Evolutionary conservation across 371 early-diverging fungal species (phyloP), one percentile per base, ranked within the genome.

Genomic region (Funneliformis caledonium): DNA sequence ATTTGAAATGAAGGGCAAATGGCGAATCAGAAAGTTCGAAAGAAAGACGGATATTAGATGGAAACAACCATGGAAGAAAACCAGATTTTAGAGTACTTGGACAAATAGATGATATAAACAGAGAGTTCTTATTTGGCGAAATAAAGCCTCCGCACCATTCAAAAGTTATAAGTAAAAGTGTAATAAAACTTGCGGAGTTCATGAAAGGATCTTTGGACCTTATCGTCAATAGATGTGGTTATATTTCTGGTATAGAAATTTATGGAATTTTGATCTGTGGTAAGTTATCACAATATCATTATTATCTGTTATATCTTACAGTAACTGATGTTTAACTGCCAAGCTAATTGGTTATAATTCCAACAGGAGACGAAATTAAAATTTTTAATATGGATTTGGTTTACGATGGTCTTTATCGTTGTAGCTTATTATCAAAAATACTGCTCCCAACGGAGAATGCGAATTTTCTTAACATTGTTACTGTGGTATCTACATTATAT

Each of bases 221-320:
- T 31, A 0, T 73, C 4, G 11, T 37, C 12, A 50, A 56, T 31
- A 10, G 22, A 5, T 74, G 1, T 74, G 74, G 59, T 31, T 74
- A 74, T 22, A 3, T 45, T 50, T 12, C 0, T 8, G 2, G 22
- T 74, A 9, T 33, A 2, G 56, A 74, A 37, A 74, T 56, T 2
- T 74, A 42, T 56, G 74, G 74, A 16, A 9, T 52, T 2, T 42
- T 74, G 2, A 74, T 74, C 52, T 1, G 45, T 59, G 76, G 81
- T 42, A 80, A 62, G 77, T 42, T 82, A 67, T 52, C 52, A 26
- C 26, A 16, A 52, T 37, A 37, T 37, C 3, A 37, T 2, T 2
- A 37, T 37, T 84, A 80, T 60, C 84, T 87, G 26, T 88, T 85
- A 76, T 89, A 10, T 33, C 16, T 74, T 74, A 26, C 26, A 26